These are phyloP conservation scores for Rasamsonia emersonii DNA, from an alignment of 2,329 filamentous ascomycete genomes.

Conservation along the genomic window DNA sequence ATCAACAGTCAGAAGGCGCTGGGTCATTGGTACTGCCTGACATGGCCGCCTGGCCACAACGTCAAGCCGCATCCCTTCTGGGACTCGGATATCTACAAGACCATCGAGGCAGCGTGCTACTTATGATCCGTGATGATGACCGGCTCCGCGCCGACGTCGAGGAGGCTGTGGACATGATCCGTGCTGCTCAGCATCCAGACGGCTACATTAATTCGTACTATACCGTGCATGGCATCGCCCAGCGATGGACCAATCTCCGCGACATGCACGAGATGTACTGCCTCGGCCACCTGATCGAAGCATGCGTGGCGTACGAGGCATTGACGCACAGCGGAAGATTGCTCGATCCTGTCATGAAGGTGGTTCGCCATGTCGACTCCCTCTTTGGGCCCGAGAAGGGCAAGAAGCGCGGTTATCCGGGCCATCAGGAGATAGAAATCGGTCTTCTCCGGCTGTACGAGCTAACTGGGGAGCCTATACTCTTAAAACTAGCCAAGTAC, in stretches of 20 bases:
- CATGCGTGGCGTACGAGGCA: slow-evolving; percentile 48
- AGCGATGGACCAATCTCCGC: slow-evolving; percentile 50
- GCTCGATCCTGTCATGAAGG: slow-evolving; percentile 45
- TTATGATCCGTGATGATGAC: slow-evolving; percentile 38
- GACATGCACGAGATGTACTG: slow-evolving; percentile 54
- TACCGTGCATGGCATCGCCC: slow-evolving; percentile 48
- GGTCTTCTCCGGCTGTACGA: slow-evolving; percentile 40
- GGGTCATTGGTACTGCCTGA: slow-evolving; percentile 13
- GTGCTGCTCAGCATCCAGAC: slow-evolving; percentile 48
- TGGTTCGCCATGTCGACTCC: slow-evolving; percentile 44
- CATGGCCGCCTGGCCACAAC: slow-evolving; percentile 30
- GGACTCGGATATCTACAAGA: slow-evolving; percentile 52
- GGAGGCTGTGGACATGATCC: slow-evolving; percentile 52
- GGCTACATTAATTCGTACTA: slow-evolving; percentile 58
- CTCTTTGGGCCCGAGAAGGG: slow-evolving; percentile 44
- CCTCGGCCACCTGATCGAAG: slow-evolving; percentile 53
- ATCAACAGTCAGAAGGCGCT: slow-evolving; percentile 13
- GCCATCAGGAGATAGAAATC: slow-evolving; percentile 50
- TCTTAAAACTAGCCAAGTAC: slow-evolving; percentile 44
- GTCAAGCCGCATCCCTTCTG: slow-evolving; percentile 45
- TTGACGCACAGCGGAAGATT: slow-evolving; percentile 45
- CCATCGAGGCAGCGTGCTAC: slow-evolving; percentile 56
- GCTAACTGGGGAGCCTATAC: slow-evolving; percentile 28
- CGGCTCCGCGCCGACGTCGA: slow-evolving; percentile 44
- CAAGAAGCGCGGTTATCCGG: slow-evolving; percentile 52